These are phyloP conservation scores for Diplosphaera chodatii DNA, from an alignment of 139 green algal genomes.

Conservation along the genomic window DNA sequence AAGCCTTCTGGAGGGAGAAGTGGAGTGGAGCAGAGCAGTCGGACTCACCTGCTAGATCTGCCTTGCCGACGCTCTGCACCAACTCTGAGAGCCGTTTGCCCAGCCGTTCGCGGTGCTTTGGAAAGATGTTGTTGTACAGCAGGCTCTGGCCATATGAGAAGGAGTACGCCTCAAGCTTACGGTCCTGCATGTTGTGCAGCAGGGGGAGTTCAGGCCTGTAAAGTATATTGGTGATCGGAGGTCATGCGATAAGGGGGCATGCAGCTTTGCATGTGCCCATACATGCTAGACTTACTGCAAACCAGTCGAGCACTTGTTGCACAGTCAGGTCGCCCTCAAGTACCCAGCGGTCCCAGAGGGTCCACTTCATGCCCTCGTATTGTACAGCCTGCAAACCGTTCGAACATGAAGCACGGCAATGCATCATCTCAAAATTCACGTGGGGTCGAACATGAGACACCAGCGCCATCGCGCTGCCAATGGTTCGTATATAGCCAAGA, in stretches of 20 bases:
- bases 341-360: conserved; percentile 95
- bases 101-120: conserved; percentile 92
- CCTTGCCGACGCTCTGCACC: conserved; percentile 77
- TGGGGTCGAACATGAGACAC: too few species aligned
- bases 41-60: conserved; percentile 67
- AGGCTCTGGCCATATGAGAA: conserved; percentile 87
- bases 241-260: too few species aligned
- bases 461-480: too few species aligned
- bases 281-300: too few species aligned
- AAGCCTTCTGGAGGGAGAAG: too few species aligned
- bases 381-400: conserved; percentile 46
- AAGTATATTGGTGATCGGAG: too few species aligned
- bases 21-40: too few species aligned
- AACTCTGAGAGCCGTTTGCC: conserved; percentile 69
- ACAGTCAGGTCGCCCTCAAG: conserved; percentile 94
- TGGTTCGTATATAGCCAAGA: too few species aligned
- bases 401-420: too few species aligned
- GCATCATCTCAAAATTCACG: too few species aligned
- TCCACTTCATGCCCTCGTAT: conserved; percentile 78
- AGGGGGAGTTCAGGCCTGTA: too few species aligned
- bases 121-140: conserved; percentile 98
- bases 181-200: conserved; percentile 18
- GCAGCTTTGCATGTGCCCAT: too few species aligned
- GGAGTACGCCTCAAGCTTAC: conserved; percentile 78
- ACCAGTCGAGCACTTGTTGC: conserved; percentile 91